Conservation (phyloP, 768 basidiomycete genomes). For the Lepiota venenata region DNA sequence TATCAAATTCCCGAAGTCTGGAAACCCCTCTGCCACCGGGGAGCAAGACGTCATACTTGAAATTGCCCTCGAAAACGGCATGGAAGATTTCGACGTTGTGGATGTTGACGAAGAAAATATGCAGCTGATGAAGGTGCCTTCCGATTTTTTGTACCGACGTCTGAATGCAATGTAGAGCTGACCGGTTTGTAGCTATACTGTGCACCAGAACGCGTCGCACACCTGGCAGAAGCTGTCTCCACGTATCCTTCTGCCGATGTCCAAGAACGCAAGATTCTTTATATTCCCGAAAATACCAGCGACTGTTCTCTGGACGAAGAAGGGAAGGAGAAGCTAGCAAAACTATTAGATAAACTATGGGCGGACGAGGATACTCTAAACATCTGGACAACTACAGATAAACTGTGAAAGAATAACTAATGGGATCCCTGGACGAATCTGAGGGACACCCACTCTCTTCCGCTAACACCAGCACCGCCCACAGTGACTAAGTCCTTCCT, state of each 20-base stretch:
- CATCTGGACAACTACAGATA: conserved; percentile 54
- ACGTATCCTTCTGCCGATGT: conserved; percentile 23
- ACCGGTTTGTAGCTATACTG: conserved; percentile 11
- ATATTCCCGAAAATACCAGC: conserved; percentile 44
- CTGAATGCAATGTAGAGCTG: no score
- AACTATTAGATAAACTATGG: conserved; percentile 50
- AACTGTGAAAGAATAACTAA: neutral
- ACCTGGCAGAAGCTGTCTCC: conserved; percentile 14
- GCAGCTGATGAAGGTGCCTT: conserved; percentile 19
- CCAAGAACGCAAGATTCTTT: conserved; percentile 48
- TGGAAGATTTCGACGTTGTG: conserved; percentile 41
- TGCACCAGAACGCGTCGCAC: conserved; percentile 10
- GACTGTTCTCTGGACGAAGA: conserved; percentile 34
- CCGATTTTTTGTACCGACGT: neutral
- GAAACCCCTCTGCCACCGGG: conserved; percentile 25
- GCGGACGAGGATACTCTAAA: conserved; percentile 54
- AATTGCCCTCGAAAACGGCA: conserved; percentile 33
- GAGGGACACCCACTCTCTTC: conserved; percentile 10
- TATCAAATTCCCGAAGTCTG: conserved; percentile 32
- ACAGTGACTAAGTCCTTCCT: conserved; percentile 13
- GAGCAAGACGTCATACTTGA: conserved; percentile 36
- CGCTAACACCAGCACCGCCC: conserved; percentile 10
- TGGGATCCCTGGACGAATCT: neutral
- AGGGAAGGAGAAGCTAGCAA: conserved; percentile 33
- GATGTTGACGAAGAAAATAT: conserved; percentile 27